Evolutionary conservation across 495 filamentous ascomycete genomes (phyloP).

Genomic region (Penicillium flavigenum): DNA sequence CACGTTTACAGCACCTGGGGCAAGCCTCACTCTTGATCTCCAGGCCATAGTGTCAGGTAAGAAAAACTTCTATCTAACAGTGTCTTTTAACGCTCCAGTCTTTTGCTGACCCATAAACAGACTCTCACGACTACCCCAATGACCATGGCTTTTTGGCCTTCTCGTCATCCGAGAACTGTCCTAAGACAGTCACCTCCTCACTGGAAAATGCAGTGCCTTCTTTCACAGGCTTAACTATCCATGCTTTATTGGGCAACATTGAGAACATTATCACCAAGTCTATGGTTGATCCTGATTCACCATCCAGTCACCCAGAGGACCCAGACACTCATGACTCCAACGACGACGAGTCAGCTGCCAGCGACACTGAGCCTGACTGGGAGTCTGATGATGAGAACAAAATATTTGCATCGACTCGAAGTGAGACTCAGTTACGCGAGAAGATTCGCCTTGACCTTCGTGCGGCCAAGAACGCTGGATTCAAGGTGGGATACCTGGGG

Average conservation of each 20-base stretch:
- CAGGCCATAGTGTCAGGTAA: constrained; percentile 56
- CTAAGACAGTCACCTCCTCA: constrained; percentile 42
- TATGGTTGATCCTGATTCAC: constrained; percentile 16
- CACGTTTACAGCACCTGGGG: constrained; percentile 36
- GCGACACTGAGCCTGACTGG: constrained; percentile 30
- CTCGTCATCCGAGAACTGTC: constrained; percentile 51
- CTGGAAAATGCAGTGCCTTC: constrained; percentile 39
- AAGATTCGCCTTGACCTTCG: constrained; percentile 64
- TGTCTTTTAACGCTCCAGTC: background rate
- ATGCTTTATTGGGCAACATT: constrained; percentile 39
- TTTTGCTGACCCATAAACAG: constrained; percentile 31
- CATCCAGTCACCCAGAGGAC: constrained; percentile 10
- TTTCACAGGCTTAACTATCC: constrained; percentile 30
- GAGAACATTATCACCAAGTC: constrained; percentile 38
- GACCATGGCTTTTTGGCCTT: constrained; percentile 61
- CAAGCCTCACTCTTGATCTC: constrained; percentile 41
- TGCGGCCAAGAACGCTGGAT: constrained; percentile 62
- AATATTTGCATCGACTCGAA: constrained; percentile 28
- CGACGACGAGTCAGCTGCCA: constrained; percentile 16
- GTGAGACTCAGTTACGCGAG: constrained; percentile 18
- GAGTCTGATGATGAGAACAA: constrained; percentile 37
- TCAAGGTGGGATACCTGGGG: constrained; percentile 67
- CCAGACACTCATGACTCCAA: background rate
- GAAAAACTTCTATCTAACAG: constrained; percentile 16
- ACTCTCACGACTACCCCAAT: constrained; percentile 64